Base-by-base conservation (phyloP, 1,139 yeast species). In the Saccharomyces hybrid region DNA sequence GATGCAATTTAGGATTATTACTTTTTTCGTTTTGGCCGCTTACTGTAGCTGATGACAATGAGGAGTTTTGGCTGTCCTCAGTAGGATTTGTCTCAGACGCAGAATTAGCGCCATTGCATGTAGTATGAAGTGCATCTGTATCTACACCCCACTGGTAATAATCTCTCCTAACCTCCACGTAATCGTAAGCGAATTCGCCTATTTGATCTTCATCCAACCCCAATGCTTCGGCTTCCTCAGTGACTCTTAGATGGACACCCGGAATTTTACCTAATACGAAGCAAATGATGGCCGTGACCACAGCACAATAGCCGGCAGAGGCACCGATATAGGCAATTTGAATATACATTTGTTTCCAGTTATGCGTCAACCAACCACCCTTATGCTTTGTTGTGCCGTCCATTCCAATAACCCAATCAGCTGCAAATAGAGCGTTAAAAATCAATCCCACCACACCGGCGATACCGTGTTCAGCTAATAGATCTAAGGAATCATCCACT, bases 131-230 rank as follows among this genome's bases (percentile, higher is more conserved):
- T 25, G 44, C 59, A 53, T 65, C 68, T 8, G 65, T 64, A 49
- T 65, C 67, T n/a, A 62, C 64, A 11, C 75, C 76, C 84, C 84
- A 88, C 61, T 89, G 88, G 67, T 86, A 79, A 73, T 87, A 91
- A 73, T 91, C 96, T 70, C 98, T 82, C 73, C 98, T 82, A 26
- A 91, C 96, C 75, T 93, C 99, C 56, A 93, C 97, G 69, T 90
- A 93, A 73, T 93, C 98, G 70, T 91, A 93, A 26, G 99, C 99
- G 74, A 91, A 93, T 72, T 93, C 98, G 52, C 99, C 99, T 62
- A 93, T 88, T 74, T 93, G 97, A 72, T 89, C 96, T 70, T 91
- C 98, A 71, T 93, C 99, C 73, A 90, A 81, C 58, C 99, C 99
- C 31, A 78, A 76, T 62, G 86, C 88, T 72, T 93, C 99, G 23